phyloP scores from a whole-genome alignment of 495 filamentous ascomycete genomes.

The Annulohypoxylon bovei region DNA sequence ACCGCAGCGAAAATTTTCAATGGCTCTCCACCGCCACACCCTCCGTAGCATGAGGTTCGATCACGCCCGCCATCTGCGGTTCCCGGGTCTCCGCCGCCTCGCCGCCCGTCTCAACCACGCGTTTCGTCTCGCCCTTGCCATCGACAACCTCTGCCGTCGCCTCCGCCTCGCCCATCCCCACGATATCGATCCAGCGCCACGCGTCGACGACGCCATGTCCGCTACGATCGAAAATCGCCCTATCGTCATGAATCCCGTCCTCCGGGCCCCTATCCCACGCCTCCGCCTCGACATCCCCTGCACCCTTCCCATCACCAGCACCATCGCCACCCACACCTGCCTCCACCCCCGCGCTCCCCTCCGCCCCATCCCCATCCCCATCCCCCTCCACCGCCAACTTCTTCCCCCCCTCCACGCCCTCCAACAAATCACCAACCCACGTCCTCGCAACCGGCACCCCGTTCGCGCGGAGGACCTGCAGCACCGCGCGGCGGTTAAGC shows the following conservation, averaged over 20 bases:
- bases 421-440: slow-evolving; percentile 58
- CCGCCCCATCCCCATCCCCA: slow-evolving; percentile 45
- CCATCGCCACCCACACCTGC: slow-evolving; percentile 6
- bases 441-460: slow-evolving; percentile 64
- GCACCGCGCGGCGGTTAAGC: slow-evolving; percentile 69
- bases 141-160: slow-evolving; percentile 2
- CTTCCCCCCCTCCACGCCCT: slow-evolving; percentile 42
- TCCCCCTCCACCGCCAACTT: neutral
- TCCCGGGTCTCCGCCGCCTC: slow-evolving; percentile 48
- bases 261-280: slow-evolving; percentile 1
- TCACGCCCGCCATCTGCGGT: slow-evolving; percentile 52
- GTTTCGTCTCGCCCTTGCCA: slow-evolving; percentile 34
- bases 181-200: slow-evolving; percentile 56
- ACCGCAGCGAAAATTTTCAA: neutral
- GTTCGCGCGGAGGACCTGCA: slow-evolving; percentile 67
- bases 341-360: neutral
- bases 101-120: slow-evolving; percentile 2
- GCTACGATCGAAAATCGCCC: slow-evolving; percentile 51
- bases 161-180: slow-evolving; percentile 50
- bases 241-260: slow-evolving; percentile 48
- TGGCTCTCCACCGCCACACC: neutral
- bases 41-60: slow-evolving; percentile 47
- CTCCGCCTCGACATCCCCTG: neutral
- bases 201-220: slow-evolving; percentile 37
- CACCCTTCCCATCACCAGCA: slow-evolving; percentile 11